phyloP scores from a whole-genome alignment of 108 stramenopile species.

The Cylindrotheca closterium region DNA sequence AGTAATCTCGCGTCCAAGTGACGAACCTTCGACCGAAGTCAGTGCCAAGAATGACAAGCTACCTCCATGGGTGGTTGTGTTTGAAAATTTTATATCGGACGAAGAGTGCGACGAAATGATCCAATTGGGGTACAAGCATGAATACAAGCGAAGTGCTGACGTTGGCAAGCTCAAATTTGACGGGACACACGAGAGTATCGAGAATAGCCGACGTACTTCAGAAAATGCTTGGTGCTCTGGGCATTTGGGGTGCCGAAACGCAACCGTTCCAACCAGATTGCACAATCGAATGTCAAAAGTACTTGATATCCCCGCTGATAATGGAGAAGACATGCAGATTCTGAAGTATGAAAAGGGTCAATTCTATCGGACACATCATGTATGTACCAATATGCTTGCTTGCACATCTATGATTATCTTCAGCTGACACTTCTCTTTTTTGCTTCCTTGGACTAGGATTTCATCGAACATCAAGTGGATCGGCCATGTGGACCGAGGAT shows the following conservation, averaged over 20 bases:
- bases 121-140: constrained; percentile 54
- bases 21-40: constrained; percentile 34
- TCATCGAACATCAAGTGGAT: constrained; percentile 38
- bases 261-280: constrained; percentile 39
- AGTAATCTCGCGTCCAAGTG: constrained; percentile 60
- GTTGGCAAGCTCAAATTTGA: constrained; percentile 54
- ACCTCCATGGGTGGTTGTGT: constrained; percentile 79
- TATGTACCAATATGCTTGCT: neutral
- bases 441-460: constrained; percentile 29
- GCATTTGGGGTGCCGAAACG: constrained; percentile 69
- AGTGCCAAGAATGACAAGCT: constrained; percentile 34
- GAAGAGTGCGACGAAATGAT: constrained; percentile 76
- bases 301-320: constrained; percentile 33
- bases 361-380: constrained; percentile 20
- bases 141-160: constrained; percentile 81
- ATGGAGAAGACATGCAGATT: constrained; percentile 79
- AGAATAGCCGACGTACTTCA: constrained; percentile 35
- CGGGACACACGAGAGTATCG: constrained; percentile 40
- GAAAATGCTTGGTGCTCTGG: constrained; percentile 79
- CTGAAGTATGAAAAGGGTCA: constrained; percentile 43
- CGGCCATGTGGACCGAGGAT: constrained; percentile 74
- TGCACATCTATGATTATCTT: neutral
- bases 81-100: constrained; percentile 80
- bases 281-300: constrained; percentile 55
- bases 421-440: neutral